Base-by-base conservation (phyloP, 1,284 basidiomycete genomes). In the Ustilago crameri region DNA sequence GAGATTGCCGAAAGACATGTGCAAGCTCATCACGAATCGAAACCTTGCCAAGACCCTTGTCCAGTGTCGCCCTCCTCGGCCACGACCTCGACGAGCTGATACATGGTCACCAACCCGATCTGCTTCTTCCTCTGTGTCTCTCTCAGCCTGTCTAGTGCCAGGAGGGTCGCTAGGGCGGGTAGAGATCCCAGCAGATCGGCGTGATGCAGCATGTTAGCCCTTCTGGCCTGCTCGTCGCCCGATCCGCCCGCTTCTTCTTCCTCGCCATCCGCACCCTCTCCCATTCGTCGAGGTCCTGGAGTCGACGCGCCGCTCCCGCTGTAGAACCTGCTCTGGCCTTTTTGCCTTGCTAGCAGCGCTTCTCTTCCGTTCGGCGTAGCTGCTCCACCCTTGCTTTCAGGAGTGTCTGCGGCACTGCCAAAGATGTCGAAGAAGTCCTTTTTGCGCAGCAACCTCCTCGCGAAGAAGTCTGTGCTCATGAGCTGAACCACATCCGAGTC, bases 401-500 rank as follows among this genome's bases (percentile, higher is more conserved):
- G 34, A 18, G 22, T 41, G n/a, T 58, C 59, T 12, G 41, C 51
- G 17, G 37, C 51, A 23, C 38, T 44, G 30, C 57, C 58, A 45
- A 71, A 58, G 37, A 53, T 48, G 38, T 71, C 61, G 51, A 71
- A 65, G 30, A 71, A 71, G 48, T 71, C 68, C 45, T 65, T 61
- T 32, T 62, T 65, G 10, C 51, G 49, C 37, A 73, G 34, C 50
- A 73, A 20, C 10, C 69, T 45, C 4, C 69, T 42, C 3, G 69
- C 69, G 44, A 73, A 73, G 35, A 77, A 72, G 49, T 77, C 76
- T 32, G 56, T 62, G 50, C 75, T 75, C 73, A 76, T 71, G 46
- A 79, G 56, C 57, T 76, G 76, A 10, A 80, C 66, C 17, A 80
- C 69, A 40, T 80, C 78, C 17, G 68, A 72, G 26, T 78, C 78